Evolutionary conservation across 768 basidiomycete species (phyloP).

Genomic region (Russula compacta): DNA sequence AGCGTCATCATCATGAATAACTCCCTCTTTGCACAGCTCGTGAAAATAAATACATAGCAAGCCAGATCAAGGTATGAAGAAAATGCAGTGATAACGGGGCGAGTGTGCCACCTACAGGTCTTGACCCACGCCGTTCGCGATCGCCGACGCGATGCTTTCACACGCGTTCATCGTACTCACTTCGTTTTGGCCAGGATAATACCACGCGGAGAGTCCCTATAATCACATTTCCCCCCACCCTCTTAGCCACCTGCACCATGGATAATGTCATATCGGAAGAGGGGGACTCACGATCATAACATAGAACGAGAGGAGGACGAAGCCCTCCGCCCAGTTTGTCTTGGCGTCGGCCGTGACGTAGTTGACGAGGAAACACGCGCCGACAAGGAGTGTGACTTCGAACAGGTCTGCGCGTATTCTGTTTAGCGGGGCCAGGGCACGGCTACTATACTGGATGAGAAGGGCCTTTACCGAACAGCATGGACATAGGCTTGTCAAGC

Average conservation of each 20-base stretch:
- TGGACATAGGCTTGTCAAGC: slow-evolving; percentile 45
- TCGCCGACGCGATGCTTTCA: slow-evolving; percentile 30
- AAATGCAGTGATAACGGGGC: too few species aligned
- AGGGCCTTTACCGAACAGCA: slow-evolving; percentile 50
- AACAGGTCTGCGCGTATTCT: slow-evolving; percentile 43
- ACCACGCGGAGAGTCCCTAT: slow-evolving; percentile 60
- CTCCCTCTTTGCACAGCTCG: too few species aligned
- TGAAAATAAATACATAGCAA: too few species aligned
- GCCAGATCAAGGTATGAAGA: too few species aligned
- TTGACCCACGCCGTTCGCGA: slow-evolving; percentile 18
- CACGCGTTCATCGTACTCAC: slow-evolving; percentile 37
- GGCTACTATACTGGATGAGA: slow-evolving; percentile 7
- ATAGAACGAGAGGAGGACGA: slow-evolving; percentile 58
- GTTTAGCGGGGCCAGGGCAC: not conserved
- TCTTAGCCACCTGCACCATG: not conserved
- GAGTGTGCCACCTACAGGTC: not conserved
- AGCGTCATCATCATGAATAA: too few species aligned
- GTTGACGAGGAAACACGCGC: slow-evolving; percentile 68
- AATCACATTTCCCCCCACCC: not conserved
- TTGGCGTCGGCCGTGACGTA: slow-evolving; percentile 72
- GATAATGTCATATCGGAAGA: not conserved
- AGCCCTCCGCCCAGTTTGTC: slow-evolving; percentile 73
- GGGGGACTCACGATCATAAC: slow-evolving; percentile 44
- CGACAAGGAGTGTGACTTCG: slow-evolving; percentile 56
- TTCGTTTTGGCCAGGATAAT: slow-evolving; percentile 50